Percentiles rank a stretch among this genome's conserved stretches.
Conservation (phyloP, 2,329 filamentous ascomycete genomes). For the Nemania sp. region DNA sequence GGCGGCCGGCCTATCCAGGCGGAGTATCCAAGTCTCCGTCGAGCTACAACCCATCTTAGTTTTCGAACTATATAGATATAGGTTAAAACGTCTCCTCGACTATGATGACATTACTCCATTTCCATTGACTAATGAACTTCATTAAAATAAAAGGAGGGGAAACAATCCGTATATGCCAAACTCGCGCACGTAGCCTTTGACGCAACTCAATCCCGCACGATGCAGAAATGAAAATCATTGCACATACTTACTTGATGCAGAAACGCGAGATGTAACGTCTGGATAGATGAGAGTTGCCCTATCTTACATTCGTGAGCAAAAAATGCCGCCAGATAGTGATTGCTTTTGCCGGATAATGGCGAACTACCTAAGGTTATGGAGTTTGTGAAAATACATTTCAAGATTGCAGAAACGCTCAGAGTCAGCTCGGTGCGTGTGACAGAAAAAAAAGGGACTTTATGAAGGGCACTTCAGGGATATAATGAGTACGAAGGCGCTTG, state of each 20-base stretch:
- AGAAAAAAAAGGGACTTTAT: constrained; percentile 29
- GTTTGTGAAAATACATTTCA: constrained; percentile 21
- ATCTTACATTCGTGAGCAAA: constrained; percentile 25
- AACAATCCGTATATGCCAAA: constrained; percentile 31
- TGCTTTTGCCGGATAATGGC: constrained; percentile 12
- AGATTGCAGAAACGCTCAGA: neutral
- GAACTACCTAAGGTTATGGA: constrained; percentile 27
- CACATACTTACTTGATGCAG: constrained; percentile 20
- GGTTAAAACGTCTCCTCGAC: constrained; percentile 24
- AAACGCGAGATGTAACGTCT: constrained; percentile 30
- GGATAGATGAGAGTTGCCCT: constrained; percentile 26
- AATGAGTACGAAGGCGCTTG: constrained; percentile 33
- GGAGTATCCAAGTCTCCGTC: constrained; percentile 2
- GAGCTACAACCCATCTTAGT: neutral
- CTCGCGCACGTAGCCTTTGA: constrained; percentile 27
- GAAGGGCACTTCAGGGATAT: constrained; percentile 31
- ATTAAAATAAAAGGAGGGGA: constrained; percentile 30
- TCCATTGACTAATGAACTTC: constrained; percentile 23
- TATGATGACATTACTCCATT: constrained; percentile 2
- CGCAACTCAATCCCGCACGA: constrained; percentile 21
- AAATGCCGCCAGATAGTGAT: constrained; percentile 19
- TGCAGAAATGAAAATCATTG: constrained; percentile 14
- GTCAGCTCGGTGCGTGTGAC: constrained; percentile 13
- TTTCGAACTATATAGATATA: constrained; percentile 11
- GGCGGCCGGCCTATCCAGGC: neutral